phyloP scores from a whole-genome alignment of 2,329 filamentous ascomycete species.

The Diplodia sapinea region DNA sequence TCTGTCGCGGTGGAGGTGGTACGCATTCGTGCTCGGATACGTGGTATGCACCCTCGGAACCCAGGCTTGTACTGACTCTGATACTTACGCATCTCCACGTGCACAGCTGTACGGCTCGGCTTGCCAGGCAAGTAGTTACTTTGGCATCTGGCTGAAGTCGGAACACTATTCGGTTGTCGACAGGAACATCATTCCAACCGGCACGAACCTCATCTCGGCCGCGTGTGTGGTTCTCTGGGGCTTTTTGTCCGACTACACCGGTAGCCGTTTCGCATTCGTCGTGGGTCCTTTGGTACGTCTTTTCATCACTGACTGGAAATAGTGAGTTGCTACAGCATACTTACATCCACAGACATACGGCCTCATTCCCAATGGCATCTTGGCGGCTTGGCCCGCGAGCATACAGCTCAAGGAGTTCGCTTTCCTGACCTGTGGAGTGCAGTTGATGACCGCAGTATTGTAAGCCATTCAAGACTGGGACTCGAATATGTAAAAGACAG shows the following conservation, averaged over 20 bases:
- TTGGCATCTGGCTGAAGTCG: constrained; percentile 26
- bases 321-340: neutral
- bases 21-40: constrained; percentile 6
- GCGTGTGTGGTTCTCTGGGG: constrained; percentile 10
- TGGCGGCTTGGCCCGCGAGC: constrained; percentile 40
- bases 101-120: constrained; percentile 36
- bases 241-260: constrained; percentile 8
- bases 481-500: too few species aligned
- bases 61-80: too few species aligned
- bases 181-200: constrained; percentile 25
- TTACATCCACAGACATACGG: constrained; percentile 36
- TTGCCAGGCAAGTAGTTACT: constrained; percentile 36
- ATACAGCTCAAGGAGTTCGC: constrained; percentile 40
- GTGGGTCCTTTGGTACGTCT: constrained; percentile 2
- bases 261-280: neutral
- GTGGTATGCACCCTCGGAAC: neutral
- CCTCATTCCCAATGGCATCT: constrained; percentile 43
- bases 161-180: constrained; percentile 15
- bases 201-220: neutral
- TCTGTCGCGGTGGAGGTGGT: constrained; percentile 16
- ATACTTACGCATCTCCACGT: neutral
- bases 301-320: too few species aligned
- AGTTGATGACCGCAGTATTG: constrained; percentile 48
- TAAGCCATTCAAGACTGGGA: constrained; percentile 32
- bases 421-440: constrained; percentile 40